phyloP scores from a whole-genome alignment of 257 asterid genomes.

The Mentha longifolia region DNA sequence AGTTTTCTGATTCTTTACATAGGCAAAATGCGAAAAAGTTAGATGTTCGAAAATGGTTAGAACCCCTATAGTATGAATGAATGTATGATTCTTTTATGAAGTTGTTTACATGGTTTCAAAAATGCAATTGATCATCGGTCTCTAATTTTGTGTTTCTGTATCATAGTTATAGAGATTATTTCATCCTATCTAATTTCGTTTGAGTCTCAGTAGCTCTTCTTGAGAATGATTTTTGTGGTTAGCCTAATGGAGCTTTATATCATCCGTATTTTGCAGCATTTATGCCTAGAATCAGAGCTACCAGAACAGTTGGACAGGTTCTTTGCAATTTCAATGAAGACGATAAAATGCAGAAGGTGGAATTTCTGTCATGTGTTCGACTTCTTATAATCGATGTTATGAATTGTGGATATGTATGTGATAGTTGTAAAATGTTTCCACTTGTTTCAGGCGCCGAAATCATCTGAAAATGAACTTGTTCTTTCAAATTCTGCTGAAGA shows the following conservation, averaged over 20 bases:
- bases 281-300: slow-evolving; percentile 76
- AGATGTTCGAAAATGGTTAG: background rate
- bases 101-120: background rate
- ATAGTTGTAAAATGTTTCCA: background rate
- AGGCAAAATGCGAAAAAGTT: background rate
- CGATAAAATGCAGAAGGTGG: slow-evolving; percentile 56
- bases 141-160: no score
- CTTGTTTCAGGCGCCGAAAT: slow-evolving; percentile 43
- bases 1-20: background rate
- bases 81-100: background rate
- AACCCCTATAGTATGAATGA: background rate
- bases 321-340: slow-evolving; percentile 71
- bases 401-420: background rate
- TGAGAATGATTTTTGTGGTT: no score
- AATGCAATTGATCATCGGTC: no score
- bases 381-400: background rate
- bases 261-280: slow-evolving; percentile 57
- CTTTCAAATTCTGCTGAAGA: slow-evolving; percentile 44
- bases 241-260: background rate
- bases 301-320: slow-evolving; percentile 60
- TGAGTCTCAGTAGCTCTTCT: no score
- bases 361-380: background rate
- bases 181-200: background rate
- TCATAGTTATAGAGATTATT: background rate
- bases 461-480: slow-evolving; percentile 31